Evolutionary conservation across 345 rosid genomes (phyloP).

Genomic region (Acer negundo): DNA sequence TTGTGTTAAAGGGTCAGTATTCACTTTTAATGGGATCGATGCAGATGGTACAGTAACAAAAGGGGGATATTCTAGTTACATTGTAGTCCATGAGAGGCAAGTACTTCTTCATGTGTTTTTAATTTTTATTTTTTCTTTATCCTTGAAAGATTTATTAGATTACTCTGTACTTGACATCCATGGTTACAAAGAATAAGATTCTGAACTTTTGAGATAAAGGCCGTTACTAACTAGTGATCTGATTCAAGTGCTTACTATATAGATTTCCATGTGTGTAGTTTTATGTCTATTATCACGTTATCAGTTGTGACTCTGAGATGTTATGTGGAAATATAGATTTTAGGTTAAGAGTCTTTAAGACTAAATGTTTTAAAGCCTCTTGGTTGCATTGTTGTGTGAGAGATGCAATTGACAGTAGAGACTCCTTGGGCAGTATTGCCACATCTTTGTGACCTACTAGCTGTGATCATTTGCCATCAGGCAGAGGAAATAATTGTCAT

Average conservation of each 20-base stretch:
- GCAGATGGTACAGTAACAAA: slow-evolving; percentile 72
- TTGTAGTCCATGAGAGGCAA: slow-evolving; percentile 77
- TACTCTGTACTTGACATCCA: neutral
- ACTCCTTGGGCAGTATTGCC: neutral
- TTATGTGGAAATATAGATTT: neutral
- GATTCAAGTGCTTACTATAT: neutral
- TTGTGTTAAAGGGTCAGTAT: slow-evolving; percentile 57
- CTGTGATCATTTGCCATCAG: neutral
- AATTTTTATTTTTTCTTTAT: neutral
- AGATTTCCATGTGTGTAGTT: neutral
- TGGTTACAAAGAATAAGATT: neutral
- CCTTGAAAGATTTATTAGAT: neutral
- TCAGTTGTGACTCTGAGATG: neutral
- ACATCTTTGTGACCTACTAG: neutral
- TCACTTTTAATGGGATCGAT: slow-evolving; percentile 72
- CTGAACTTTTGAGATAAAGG: neutral
- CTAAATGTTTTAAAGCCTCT: no score
- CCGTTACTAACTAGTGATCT: neutral
- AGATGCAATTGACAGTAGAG: neutral
- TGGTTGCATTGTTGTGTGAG: neutral
- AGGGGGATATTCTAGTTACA: slow-evolving; percentile 83
- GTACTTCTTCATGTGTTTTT: slow-evolving; percentile 4
- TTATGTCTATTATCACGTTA: neutral
- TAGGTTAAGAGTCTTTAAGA: neutral
- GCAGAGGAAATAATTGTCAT: neutral